A percentile compares a stretch with the other conserved stretches of the same genome.
Conservation (phyloP, 805 yeast species). For the Saccharomycopsis microspora region DNA sequence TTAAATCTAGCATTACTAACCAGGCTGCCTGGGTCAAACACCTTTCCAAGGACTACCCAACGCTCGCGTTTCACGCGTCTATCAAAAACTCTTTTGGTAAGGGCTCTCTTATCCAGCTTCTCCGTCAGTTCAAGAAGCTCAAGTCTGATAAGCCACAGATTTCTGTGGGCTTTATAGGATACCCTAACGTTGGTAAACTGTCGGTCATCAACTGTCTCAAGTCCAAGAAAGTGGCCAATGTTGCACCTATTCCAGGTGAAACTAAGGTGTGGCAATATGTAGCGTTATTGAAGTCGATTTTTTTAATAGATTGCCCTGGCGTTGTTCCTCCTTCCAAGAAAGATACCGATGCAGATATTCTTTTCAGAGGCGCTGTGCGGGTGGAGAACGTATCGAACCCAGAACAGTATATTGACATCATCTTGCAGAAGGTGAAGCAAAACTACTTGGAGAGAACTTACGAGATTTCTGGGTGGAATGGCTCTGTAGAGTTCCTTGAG, state of each 20-base stretch:
- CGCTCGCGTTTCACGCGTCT: conserved; percentile 96
- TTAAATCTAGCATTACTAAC: not conserved
- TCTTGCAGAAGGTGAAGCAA: conserved; percentile 73
- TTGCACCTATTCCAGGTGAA: conserved; percentile 98
- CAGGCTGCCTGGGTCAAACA: conserved; percentile 99
- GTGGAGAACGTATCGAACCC: conserved; percentile 96
- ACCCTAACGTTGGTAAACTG: conserved; percentile 97
- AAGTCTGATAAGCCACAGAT: conserved; percentile 93
- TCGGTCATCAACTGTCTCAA: conserved; percentile 89
- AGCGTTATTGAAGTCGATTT: conserved; percentile 90
- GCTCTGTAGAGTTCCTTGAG: conserved; percentile 74
- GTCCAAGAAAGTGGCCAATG: conserved; percentile 90
- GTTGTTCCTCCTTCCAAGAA: conserved; percentile 91
- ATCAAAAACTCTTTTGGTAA: conserved; percentile 96
- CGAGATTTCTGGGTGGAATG: conserved; percentile 84
- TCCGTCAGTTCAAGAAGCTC: conserved; percentile 84
- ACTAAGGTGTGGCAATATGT: conserved; percentile 99
- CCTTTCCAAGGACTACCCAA: conserved; percentile 83
- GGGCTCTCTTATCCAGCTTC: conserved; percentile 85
- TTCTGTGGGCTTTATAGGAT: conserved; percentile 94
- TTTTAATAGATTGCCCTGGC: conserved; percentile 97
- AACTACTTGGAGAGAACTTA: conserved; percentile 92
- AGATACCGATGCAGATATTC: conserved; percentile 83
- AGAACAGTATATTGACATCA: conserved; percentile 87
- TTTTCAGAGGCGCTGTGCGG: conserved; percentile 95